These are phyloP conservation scores for Ceratocystis huliohia DNA, from an alignment of 2,329 filamentous ascomycete species.

Conservation along the genomic window DNA sequence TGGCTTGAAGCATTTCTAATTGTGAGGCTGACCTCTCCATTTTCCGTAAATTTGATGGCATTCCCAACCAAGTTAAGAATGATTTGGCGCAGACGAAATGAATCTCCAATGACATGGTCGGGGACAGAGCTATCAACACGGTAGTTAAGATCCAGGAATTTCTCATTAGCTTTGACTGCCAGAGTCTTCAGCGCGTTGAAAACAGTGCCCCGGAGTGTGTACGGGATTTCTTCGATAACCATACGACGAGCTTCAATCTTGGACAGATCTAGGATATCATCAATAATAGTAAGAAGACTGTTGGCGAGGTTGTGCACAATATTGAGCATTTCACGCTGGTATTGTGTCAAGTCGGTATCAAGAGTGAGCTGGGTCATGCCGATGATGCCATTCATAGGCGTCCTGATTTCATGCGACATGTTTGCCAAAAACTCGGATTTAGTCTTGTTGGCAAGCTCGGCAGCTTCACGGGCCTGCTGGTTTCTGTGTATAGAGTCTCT, in stretches of 20 bases:
- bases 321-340: slow-evolving; percentile 96
- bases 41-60: slow-evolving; percentile 97
- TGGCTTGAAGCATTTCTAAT: slow-evolving; percentile 44
- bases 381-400: slow-evolving; percentile 94
- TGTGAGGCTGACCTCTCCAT: slow-evolving; percentile 89
- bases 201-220: slow-evolving; percentile 83
- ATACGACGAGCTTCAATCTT: slow-evolving; percentile 92
- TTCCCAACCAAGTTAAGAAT: slow-evolving; percentile 96
- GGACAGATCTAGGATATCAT: slow-evolving; percentile 62
- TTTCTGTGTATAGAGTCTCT: slow-evolving; percentile 94
- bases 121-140: slow-evolving; percentile 87
- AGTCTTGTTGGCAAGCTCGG: slow-evolving; percentile 92
- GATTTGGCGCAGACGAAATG: slow-evolving; percentile 90
- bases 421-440: slow-evolving; percentile 98
- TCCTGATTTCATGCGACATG: slow-evolving; percentile 97
- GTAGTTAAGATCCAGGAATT: slow-evolving; percentile 83
- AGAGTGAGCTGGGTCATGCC: slow-evolving; percentile 95
- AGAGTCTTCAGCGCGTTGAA: slow-evolving; percentile 96
- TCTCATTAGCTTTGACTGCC: slow-evolving; percentile 95
- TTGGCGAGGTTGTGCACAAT: slow-evolving; percentile 96
- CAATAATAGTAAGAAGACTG: slow-evolving; percentile 91
- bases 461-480: slow-evolving; percentile 86
- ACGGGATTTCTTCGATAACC: slow-evolving; percentile 96
- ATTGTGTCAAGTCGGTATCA: slow-evolving; percentile 86
- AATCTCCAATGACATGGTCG: slow-evolving; percentile 90